A percentile compares a stretch with the other conserved stretches of the same genome.
Evolutionary conservation across 2,329 filamentous ascomycete species (phyloP).

Genomic region (Colletotrichum cuscutae): DNA sequence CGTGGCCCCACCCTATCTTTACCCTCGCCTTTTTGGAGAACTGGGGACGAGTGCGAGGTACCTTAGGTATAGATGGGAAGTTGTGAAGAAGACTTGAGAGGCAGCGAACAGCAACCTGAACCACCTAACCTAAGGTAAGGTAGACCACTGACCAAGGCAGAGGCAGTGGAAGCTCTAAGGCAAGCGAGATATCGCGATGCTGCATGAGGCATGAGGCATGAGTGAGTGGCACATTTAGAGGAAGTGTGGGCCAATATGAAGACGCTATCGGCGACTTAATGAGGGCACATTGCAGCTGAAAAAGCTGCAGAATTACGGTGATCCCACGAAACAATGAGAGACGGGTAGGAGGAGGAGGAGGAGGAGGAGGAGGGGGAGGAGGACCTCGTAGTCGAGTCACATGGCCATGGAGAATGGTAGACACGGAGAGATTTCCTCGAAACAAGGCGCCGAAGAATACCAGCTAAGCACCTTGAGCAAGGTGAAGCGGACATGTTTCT

Average conservation of each 20-base stretch:
- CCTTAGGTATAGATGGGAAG: not conserved
- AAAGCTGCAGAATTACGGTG: not conserved
- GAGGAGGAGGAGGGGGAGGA: not conserved
- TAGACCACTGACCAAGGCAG: not conserved
- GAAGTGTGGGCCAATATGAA: not conserved
- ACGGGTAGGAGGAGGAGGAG: not conserved
- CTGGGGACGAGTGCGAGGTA: no score
- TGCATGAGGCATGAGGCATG: not conserved
- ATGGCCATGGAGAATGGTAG: not conserved
- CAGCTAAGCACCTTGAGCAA: not conserved
- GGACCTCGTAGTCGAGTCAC: not conserved
- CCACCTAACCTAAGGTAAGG: not conserved
- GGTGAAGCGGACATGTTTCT: not conserved
- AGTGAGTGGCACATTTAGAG: not conserved
- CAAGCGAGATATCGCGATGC: not conserved
- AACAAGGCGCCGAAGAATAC: not conserved
- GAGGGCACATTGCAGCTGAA: not conserved
- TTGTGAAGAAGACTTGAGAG: not conserved
- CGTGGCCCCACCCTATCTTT: not conserved
- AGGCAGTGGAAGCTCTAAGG: not conserved
- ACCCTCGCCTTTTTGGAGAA: not conserved
- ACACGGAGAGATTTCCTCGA: not conserved
- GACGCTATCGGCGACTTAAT: not conserved
- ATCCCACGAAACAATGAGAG: not conserved
- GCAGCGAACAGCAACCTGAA: not conserved